A percentile compares a stretch with the other conserved stretches of the same genome.
Conservation (phyloP, 1,139 yeast genomes). For the Geotrichum bryndzae region DNA sequence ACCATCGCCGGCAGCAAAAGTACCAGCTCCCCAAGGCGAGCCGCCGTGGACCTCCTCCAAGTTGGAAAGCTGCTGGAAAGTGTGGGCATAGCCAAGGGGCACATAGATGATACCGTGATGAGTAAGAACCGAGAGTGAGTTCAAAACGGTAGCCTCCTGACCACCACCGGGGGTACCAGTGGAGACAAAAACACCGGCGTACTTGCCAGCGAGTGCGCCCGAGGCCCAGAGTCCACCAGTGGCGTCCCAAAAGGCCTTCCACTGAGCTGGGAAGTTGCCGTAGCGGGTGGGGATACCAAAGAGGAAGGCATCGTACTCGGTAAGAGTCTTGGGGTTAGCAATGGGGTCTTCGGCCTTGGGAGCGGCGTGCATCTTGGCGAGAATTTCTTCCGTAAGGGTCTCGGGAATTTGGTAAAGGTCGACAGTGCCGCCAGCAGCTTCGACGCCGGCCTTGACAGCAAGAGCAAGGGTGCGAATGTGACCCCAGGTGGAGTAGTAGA, state of each 20-base stretch:
- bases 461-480: constrained; percentile 63
- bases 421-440: constrained; percentile 62
- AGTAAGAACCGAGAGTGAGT: constrained; percentile 54
- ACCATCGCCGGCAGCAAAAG: constrained; percentile 59
- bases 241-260: constrained; percentile 67
- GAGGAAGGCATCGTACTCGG: constrained; percentile 55
- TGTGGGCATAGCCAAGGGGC: constrained; percentile 50
- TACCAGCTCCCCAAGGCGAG: constrained; percentile 43
- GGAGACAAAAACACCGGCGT: constrained; percentile 63
- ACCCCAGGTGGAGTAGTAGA: constrained; percentile 72
- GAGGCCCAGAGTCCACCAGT: constrained; percentile 73
- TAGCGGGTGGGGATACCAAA: constrained; percentile 38
- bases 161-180: constrained; percentile 80
- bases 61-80: constrained; percentile 50
- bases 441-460: constrained; percentile 61
- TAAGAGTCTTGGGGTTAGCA: constrained; percentile 52
- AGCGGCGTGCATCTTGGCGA: constrained; percentile 51
- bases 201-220: constrained; percentile 64
- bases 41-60: constrained; percentile 67
- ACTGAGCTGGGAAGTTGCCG: constrained; percentile 72
- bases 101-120: constrained; percentile 31
- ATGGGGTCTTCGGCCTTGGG: constrained; percentile 56
- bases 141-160: constrained; percentile 60
- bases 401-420: constrained; percentile 68
- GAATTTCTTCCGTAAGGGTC: constrained; percentile 55